phyloP scores from a whole-genome alignment of 1,284 basidiomycete genomes.

The Serendipita sp. region DNA sequence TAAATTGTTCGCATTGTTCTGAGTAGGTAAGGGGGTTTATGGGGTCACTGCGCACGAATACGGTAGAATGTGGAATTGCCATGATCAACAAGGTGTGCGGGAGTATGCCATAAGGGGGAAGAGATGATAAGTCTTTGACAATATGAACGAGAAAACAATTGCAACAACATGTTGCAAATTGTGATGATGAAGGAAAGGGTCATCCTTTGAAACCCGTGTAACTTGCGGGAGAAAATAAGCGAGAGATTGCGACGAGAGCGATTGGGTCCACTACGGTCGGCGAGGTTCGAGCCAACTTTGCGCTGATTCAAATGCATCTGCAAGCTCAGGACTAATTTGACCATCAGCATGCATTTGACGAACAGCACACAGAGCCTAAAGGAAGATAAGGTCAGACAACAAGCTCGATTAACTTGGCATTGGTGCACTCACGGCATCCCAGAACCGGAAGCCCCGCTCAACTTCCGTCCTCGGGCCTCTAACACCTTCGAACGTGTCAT shows the following conservation, averaged over 20 bases:
- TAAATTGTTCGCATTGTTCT: no score
- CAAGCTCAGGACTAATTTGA: conserved; percentile 66
- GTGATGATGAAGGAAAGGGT: background rate
- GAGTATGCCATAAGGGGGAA: no score
- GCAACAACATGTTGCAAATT: no score
- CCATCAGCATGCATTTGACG: conserved; percentile 74
- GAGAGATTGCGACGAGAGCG: background rate
- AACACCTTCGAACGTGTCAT: conserved; percentile 84
- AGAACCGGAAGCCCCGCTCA: conserved; percentile 93
- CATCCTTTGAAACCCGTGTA: background rate
- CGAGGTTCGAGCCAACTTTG: conserved; percentile 87
- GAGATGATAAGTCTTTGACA: no score
- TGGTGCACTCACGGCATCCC: conserved; percentile 72
- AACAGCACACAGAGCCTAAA: conserved; percentile 75
- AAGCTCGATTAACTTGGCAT: conserved; percentile 6
- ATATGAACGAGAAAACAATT: no score
- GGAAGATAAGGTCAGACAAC: background rate
- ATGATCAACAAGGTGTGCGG: no score
- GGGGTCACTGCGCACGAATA: no score
- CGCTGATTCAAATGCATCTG: conserved; percentile 88
- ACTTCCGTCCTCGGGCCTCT: conserved; percentile 79
- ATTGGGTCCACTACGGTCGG: conserved; percentile 45
- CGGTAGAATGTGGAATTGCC: no score
- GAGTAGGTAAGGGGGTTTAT: no score
- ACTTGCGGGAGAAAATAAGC: background rate